Conservation (phyloP, 2,329 filamentous ascomycete genomes). For the Penicillium sclerotiorum region DNA sequence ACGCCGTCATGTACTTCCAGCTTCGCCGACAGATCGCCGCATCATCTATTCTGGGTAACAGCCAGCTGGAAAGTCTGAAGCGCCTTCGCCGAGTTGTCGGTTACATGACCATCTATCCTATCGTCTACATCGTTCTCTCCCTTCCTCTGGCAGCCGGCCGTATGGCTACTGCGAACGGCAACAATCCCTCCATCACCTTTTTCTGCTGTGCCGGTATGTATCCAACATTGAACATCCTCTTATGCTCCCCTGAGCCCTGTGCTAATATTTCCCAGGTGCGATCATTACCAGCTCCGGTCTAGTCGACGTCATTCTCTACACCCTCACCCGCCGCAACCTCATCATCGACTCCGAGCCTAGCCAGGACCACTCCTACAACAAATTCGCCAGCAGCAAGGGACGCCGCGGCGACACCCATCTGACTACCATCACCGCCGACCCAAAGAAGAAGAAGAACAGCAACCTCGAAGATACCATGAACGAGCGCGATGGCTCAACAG, state of each 20-base stretch:
- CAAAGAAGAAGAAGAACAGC: constrained; percentile 19
- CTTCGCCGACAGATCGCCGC: constrained; percentile 48
- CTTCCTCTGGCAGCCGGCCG: constrained; percentile 61
- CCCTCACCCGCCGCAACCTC: constrained; percentile 58
- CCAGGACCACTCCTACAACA: constrained; percentile 39
- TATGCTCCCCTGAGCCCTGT: neutral
- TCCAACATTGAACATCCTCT: neutral
- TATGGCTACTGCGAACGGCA: constrained; percentile 44
- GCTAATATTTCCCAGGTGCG: constrained; percentile 35
- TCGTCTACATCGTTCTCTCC: constrained; percentile 63
- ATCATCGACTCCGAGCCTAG: constrained; percentile 54
- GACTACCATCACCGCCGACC: constrained; percentile 34
- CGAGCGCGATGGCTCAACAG: constrained; percentile 49
- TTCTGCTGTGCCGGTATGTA: constrained; percentile 51
- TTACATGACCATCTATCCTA: constrained; percentile 52
- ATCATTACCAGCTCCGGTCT: constrained; percentile 62
- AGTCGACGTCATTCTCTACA: constrained; percentile 62
- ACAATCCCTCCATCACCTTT: constrained; percentile 41
- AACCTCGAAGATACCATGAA: constrained; percentile 21
- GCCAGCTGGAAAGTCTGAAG: constrained; percentile 40
- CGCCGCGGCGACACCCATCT: constrained; percentile 34
- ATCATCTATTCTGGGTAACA: constrained; percentile 39
- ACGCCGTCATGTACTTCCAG: constrained; percentile 52
- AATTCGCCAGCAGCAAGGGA: constrained; percentile 31
- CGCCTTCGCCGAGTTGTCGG: constrained; percentile 47